Evolutionary conservation across 176 grass and related monocot species (phyloP), one percentile per base, ranked within the genome.

Genomic region (Puccinellia tenuiflora): DNA sequence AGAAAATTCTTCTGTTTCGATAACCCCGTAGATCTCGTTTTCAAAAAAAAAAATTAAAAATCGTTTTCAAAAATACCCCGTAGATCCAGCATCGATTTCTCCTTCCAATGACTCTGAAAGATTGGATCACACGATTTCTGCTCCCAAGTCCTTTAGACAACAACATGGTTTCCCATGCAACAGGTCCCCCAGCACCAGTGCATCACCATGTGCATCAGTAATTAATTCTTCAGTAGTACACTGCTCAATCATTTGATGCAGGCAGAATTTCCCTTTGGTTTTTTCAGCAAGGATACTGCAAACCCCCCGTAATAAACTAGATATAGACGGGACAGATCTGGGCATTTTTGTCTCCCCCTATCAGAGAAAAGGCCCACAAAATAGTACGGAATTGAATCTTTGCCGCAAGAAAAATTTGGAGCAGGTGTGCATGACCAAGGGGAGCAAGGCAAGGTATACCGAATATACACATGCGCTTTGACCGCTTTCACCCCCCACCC

Each of bases 201-300:
- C 26, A 26, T 29, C 37, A 38, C 63, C 75, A 79, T 22, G 29
- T 33, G 61, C 61, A 51, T 43, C 52, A 82, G n/a, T 78, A 29
- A 26, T 77, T 70, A 55, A 88, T 62, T 89, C 59, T 59, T 80
- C 16, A 76, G 72, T 57, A 82, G 72, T 82, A 90, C 83, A 82
- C 73, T 55, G 71, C 83, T 75, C 79, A 90, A 86, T 86, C 88
- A 86, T 90, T 86, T 86, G 79, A 50, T 5, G 73, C 28, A 20
- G 84, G 84, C 33, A 79, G 48, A 79, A 83, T 77, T 84, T 65
- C 15, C 28, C 15, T 25, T 17, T 56, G 33, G 25, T n/a, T 80
- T 76, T 63, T 73, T 42, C 18, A 26, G 52, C 11, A n/a, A 25
- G 65, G 21, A 77, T 10, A 30, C 83, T 25, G 20, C 20, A 62